These are phyloP conservation scores for Hortaea sp. DNA, from an alignment of 2,329 filamentous ascomycete species.

Conservation along the genomic window DNA sequence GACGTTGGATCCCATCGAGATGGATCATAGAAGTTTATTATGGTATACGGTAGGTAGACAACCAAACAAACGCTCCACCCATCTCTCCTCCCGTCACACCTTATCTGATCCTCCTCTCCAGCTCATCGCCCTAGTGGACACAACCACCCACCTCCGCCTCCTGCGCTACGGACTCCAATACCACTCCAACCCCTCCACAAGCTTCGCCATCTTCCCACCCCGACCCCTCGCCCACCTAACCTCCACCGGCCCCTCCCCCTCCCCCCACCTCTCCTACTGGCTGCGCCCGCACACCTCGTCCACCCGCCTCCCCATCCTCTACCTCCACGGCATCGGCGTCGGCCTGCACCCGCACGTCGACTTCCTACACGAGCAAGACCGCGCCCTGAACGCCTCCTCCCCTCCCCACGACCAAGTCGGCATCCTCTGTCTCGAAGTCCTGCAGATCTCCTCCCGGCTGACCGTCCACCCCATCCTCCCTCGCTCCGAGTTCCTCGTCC, in stretches of 20 bases:
- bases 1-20: slow-evolving; percentile 54
- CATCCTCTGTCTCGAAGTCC: slow-evolving; percentile 55
- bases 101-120: slow-evolving; percentile 10
- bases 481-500: slow-evolving; percentile 44
- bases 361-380: slow-evolving; percentile 46
- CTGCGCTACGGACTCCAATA: slow-evolving; percentile 17
- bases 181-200: slow-evolving; percentile 9
- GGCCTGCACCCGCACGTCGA: slow-evolving; percentile 53
- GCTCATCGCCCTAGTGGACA: slow-evolving; percentile 45
- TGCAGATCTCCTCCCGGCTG: slow-evolving; percentile 55
- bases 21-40: slow-evolving; percentile 50
- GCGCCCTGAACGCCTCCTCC: slow-evolving; percentile 12
- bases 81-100: not conserved
- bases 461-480: slow-evolving; percentile 41
- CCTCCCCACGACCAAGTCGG: slow-evolving; percentile 45
- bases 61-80: too few relatives aligned
- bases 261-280: slow-evolving; percentile 52
- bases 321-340: slow-evolving; percentile 62
- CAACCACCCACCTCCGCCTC: slow-evolving; percentile 18
- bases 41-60: slow-evolving; percentile 44
- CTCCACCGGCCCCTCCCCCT: slow-evolving; percentile 36
- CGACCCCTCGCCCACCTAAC: slow-evolving; percentile 43
- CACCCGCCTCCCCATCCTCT: slow-evolving; percentile 50
- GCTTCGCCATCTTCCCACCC: slow-evolving; percentile 47
- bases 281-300: slow-evolving; percentile 52